Base-by-base conservation (phyloP, 106 monocot genomes). In the Acorus calamus region DNA sequence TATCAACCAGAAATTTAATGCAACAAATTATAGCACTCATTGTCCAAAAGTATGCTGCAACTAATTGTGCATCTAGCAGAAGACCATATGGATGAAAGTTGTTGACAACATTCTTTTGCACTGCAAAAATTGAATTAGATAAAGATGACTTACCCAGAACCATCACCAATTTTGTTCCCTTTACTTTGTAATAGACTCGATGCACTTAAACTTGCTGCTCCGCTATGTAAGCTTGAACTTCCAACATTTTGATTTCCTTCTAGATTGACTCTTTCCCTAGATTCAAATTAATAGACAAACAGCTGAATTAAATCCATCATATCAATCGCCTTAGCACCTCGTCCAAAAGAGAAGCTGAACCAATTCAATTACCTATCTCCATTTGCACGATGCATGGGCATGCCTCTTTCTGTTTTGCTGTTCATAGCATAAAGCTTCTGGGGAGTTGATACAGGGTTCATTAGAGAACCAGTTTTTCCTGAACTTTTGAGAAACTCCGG, bases 121-220 rank as follows among this genome's bases (percentile, higher is more conserved):
- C 28, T 28, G 28, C 28, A 28, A 28, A 28, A 28, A 28, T n/a
- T 47, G 8, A 8, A 47, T 8, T 47, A 56, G 6, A 14, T 14
- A 76, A 45, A 54, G 12, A 44, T 62, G 66, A 9, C 65, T 57
- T 71, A 84, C 84, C 70, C 12, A 46, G 67, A 77, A 67, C 54
- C 60, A 51, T 51, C 43, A 50, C 50, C 13, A 41, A 50, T 59
- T 11, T 42, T 56, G 57, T 61, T 61, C 68, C 11, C 63, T 56
- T 63, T 57, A 67, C 67, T 61, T 56, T 12, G 52, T 8, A 47
- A 47, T 67, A 67, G 0, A 50, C 57, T 6, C 5, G 65, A 46
- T 14, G 5, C 52, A 11, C 46, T 49, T 71, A 73, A 56, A 46
- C 4, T 46, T 61, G 56, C 14, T 62, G 41, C 9, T 54, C 49